A percentile compares a stretch with the other conserved stretches of the same genome.
Evolutionary conservation across 495 filamentous ascomycete genomes (phyloP).

Genomic region (Neurospora intermedia): DNA sequence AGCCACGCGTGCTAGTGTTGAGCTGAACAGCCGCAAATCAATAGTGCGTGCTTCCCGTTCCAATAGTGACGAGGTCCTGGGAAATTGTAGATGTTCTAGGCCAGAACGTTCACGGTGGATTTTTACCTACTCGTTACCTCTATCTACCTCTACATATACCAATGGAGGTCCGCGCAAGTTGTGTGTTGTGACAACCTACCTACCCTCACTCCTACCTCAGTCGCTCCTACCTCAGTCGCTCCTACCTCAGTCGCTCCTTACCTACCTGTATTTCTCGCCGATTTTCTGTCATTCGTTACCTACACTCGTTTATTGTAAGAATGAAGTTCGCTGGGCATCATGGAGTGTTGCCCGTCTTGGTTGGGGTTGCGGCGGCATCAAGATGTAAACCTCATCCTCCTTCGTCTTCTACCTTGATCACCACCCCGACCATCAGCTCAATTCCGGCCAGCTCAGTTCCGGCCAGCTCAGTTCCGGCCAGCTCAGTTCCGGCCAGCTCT

Average conservation of each 20-base stretch:
- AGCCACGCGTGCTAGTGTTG: background rate
- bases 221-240: background rate
- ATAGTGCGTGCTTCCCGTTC: background rate
- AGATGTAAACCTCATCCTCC: background rate
- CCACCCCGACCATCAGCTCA: background rate
- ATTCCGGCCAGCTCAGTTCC: background rate
- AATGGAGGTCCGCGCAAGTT: background rate
- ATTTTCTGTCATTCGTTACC: background rate
- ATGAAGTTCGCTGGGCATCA: background rate
- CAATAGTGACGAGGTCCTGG: background rate
- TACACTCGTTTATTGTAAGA: background rate
- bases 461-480: background rate
- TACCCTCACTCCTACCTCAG: background rate
- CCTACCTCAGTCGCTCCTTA: background rate
- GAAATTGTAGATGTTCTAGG: background rate
- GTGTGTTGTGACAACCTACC: background rate
- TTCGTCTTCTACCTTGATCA: background rate
- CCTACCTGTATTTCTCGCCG: background rate
- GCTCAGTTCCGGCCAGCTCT: background rate
- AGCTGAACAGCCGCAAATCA: background rate
- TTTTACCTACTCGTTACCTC: background rate
- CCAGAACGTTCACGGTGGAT: background rate
- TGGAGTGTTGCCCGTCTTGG: background rate
- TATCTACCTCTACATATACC: background rate
- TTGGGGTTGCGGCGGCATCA: background rate